Percentiles rank a stretch among this genome's conserved stretches.
Conservation (phyloP, 805 yeast genomes). For the Saturnispora zaruensis region DNA sequence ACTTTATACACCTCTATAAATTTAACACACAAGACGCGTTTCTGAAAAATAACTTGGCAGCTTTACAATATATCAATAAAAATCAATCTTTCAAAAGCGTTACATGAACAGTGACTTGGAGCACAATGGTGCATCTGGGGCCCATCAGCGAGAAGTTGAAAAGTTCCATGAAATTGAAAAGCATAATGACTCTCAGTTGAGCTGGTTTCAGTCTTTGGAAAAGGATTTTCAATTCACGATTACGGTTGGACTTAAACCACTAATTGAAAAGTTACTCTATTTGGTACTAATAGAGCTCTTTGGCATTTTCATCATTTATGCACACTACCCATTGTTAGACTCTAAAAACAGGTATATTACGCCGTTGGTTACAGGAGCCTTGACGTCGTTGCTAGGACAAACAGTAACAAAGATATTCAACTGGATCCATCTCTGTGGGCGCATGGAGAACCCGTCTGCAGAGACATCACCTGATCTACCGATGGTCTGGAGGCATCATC, state of each 20-base stretch:
- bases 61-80: neutral
- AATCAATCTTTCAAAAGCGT: neutral
- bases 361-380: constrained; percentile 13
- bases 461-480: neutral
- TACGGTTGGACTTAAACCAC: constrained; percentile 1
- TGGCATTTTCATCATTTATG: constrained; percentile 10
- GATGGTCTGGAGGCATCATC: constrained; percentile 16
- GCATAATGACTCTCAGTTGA: neutral
- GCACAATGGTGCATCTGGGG: neutral
- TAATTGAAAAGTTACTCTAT: constrained; percentile 11
- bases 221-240: neutral
- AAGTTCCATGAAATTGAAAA: neutral
- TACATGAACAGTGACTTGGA: constrained; percentile 4
- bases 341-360: constrained; percentile 11
- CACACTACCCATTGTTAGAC: constrained; percentile 13
- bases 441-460: neutral
- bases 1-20: neutral
- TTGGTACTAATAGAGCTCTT: constrained; percentile 11
- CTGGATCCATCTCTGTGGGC: constrained; percentile 4
- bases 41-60: neutral
- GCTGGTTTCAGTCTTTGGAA: neutral
- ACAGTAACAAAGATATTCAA: constrained; percentile 8
- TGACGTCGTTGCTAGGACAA: constrained; percentile 13
- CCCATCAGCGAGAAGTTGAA: neutral
- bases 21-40: neutral